Evolutionary conservation across 2,329 filamentous ascomycete species (phyloP), one percentile per base, ranked within the genome.

Genomic region (Cercospora canescens): DNA sequence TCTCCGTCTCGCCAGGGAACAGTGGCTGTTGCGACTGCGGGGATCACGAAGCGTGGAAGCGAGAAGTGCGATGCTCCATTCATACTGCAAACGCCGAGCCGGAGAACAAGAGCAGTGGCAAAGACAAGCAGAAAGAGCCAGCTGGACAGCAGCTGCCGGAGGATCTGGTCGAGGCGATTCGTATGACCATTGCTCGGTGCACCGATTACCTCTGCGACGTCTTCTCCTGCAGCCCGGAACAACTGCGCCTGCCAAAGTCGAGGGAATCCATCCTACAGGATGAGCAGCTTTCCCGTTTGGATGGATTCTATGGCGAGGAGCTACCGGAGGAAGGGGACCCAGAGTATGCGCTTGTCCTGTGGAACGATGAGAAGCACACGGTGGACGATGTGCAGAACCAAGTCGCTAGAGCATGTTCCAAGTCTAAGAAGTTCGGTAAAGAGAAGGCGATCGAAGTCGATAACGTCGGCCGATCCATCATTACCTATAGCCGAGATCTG

Each of bases 361-460:
- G 95, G 95, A 99, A 99, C 73, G 95, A 99, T 70, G 95, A 99
- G 81, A 99, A 99, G 79, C 95, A 99, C 77, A 99, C 95, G 0
- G 90, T 98, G 50, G 87, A 89, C 55, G 95, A 99, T 77, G 94
- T 99, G 6, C 86, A 90, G 71, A 89, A 96, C 64, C 94, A 98
- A 77, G 92, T 99, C 24, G 91, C 92, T 3, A 87, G 94, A 70
- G 95, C 95, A 58, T 99, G 95, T 81, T 88, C 87, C 67, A 89
- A 92, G 70, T 87, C 88, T 6, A 82, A 85, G 67, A 83, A 82
- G 5, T 91, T 92, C 68, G 94, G 92, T 3, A 81, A 89, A 21
- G 81, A 86, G 54, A 90, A 91, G 73, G 95, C 95, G 0, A 89
- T 93, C 74, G 94, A 98, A 79, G 94, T 94, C 1, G 92, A 99